phyloP scores from a whole-genome alignment of 1,139 yeast species.

The Hyphopichia khmerensis region DNA sequence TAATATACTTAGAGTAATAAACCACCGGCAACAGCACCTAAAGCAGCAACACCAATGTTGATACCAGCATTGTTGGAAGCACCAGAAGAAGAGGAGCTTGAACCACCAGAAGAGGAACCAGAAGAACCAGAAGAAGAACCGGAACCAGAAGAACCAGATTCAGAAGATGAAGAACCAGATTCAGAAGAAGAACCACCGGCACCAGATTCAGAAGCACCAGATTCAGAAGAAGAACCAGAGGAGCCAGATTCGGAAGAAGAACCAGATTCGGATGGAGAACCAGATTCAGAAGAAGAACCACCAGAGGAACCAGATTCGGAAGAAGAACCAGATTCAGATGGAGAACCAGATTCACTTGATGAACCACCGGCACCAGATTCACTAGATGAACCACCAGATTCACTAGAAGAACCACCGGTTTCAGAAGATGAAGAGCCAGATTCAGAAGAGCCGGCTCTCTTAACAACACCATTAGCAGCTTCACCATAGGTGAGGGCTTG shows the following conservation, averaged over 20 bases:
- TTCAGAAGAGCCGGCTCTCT: constrained; percentile 8
- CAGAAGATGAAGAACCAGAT: constrained; percentile 10
- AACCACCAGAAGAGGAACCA: constrained; percentile 8
- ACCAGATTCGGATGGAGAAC: constrained; percentile 5
- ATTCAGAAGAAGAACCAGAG: constrained; percentile 7
- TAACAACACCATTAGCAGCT: constrained; percentile 2
- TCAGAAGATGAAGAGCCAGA: constrained; percentile 8
- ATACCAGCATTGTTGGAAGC: constrained; percentile 15
- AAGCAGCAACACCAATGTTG: constrained; percentile 19
- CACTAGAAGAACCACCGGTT: constrained; percentile 6
- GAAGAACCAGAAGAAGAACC: constrained; percentile 6
- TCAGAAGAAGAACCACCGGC: constrained; percentile 8
- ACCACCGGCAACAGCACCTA: constrained; percentile 29
- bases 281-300: constrained; percentile 3
- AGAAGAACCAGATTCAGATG: neutral
- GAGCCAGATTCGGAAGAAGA: constrained; percentile 6
- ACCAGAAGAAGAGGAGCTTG: constrained; percentile 12
- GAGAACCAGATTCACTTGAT: neutral
- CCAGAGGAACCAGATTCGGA: neutral
- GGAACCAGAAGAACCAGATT: constrained; percentile 8
- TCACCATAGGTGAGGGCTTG: constrained; percentile 1
- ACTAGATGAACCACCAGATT: constrained; percentile 4
- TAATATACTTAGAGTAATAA: constrained; percentile 23
- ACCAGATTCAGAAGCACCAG: constrained; percentile 7
- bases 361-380: constrained; percentile 1